Conservation (phyloP, 2,329 filamentous ascomycete genomes). For the Curvularia verruculosa region DNA sequence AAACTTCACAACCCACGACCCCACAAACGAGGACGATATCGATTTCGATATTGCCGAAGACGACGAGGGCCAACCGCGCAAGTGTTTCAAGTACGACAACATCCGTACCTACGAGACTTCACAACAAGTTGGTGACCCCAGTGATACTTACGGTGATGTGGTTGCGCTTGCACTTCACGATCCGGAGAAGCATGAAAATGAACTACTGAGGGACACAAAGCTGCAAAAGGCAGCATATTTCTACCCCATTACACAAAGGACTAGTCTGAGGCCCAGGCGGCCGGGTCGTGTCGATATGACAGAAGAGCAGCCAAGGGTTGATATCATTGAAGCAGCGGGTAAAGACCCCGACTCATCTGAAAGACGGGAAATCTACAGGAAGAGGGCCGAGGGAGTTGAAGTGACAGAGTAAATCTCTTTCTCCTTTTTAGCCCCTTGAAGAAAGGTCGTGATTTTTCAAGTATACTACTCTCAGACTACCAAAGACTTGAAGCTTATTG, state of each 20-base stretch:
- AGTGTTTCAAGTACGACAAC: constrained; percentile 62
- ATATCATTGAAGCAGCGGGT: constrained; percentile 60
- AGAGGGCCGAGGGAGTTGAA: constrained; percentile 51
- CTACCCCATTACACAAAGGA: constrained; percentile 65
- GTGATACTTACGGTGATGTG: constrained; percentile 60
- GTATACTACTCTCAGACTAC: background rate
- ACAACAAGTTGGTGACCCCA: constrained; percentile 58
- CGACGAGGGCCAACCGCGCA: constrained; percentile 56
- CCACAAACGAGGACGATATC: constrained; percentile 54
- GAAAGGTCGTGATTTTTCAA: background rate
- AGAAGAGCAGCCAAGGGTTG: constrained; percentile 55
- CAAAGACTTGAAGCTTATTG: background rate
- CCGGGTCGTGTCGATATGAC: constrained; percentile 50
- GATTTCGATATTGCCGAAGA: constrained; percentile 43
- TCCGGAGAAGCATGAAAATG: constrained; percentile 49
- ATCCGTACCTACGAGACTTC: constrained; percentile 66
- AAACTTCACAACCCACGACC: constrained; percentile 61
- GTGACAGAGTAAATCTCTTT: background rate
- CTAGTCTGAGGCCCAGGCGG: constrained; percentile 57
- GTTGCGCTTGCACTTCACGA: constrained; percentile 66
- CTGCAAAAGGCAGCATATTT: constrained; percentile 64
- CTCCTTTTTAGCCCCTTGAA: background rate
- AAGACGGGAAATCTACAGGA: constrained; percentile 53
- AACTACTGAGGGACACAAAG: constrained; percentile 42
- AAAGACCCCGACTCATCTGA: constrained; percentile 59